Percentiles rank a stretch among this genome's conserved stretches.
Conservation (phyloP, 2,329 filamentous ascomycete species). For the Myriangium duriaei region DNA sequence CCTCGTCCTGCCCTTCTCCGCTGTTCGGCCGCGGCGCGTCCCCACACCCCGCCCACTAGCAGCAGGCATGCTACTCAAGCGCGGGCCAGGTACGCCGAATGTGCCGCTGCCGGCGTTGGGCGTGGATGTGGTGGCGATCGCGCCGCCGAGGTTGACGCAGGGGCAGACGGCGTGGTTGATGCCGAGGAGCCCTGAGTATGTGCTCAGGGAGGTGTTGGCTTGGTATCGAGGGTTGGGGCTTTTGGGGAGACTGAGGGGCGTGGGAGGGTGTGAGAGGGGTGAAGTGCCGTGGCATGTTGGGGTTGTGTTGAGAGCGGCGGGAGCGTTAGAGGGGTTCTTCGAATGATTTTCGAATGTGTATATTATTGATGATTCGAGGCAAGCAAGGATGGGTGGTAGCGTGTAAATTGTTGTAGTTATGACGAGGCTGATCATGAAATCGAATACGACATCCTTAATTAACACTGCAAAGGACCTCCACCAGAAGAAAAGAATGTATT, state of each 20-base stretch:
- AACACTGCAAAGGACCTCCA: no score
- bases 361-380: no score
- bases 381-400: no score
- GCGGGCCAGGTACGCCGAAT: conserved; percentile 16
- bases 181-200: conserved; percentile 35
- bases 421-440: no score
- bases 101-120: conserved; percentile 21
- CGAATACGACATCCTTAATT: no score
- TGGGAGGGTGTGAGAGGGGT: conserved; percentile 43
- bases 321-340: conserved; percentile 36
- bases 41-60: conserved; percentile 25
- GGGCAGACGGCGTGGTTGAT: conserved; percentile 7
- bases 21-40: conserved; percentile 37
- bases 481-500: no score
- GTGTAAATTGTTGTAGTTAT: no score
- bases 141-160: conserved; percentile 10
- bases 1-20: conserved; percentile 41
- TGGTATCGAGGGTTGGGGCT: conserved; percentile 58
- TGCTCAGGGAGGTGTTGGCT: conserved; percentile 57
- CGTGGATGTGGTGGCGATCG: conserved; percentile 25
- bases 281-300: conserved; percentile 69
- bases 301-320: conserved; percentile 55
- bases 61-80: conserved; percentile 32
- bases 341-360: no score
- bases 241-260: conserved; percentile 53